Base-by-base conservation (phyloP, 2,329 filamentous ascomycete species). In the Phaeosphaeriaceae sp. region DNA sequence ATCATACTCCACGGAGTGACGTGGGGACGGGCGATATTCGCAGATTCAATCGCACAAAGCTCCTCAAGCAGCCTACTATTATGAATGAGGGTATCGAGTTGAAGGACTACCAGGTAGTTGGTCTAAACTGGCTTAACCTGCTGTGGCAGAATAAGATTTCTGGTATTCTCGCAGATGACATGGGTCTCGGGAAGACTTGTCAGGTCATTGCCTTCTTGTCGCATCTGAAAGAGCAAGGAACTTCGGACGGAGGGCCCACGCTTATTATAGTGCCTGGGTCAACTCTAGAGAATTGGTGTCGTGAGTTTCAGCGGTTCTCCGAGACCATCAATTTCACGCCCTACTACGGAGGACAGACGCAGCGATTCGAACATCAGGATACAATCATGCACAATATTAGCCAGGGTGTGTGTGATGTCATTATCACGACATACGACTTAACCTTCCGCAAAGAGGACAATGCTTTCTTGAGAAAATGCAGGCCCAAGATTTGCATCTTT, bases 151-250 rank as follows among this genome's bases (percentile, higher is more conserved):
- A 89, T 49, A 81, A 86, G 21, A 83, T 95, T 42, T 93, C 90
- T 37, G 93, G 92, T 55, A 97, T 99, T 48, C 79, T 99, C 15
- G 94, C 94, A 1, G 94, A 99, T 69, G 94, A 99, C 69, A 99
- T 99, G 94, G 94, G 90, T 42, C 65, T 85, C 33, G 94, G 94
- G 37, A 99, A 99, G 79, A 99, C 94, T 0, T 97, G 92, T 63
- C 93, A 99, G 67, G 91, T 97, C 54, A 96, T 99, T 60, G 87
- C 91, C 0, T 91, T 99, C 64, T 81, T 99, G 37, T 89, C 91
- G 13, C 87, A 96, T 63, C 79, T 99, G 20, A 85, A 89, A 13
- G 85, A 92, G 66, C 83, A 83, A 23, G 84, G 76, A 55, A 81
- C 77, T 16, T 38, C 42, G 7, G 42, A 21, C 67, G 84, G 66